Percentiles rank a stretch among this genome's conserved stretches.
These are phyloP conservation scores for Cyathus striatus DNA, from an alignment of 768 basidiomycete species.

Conservation along the genomic window DNA sequence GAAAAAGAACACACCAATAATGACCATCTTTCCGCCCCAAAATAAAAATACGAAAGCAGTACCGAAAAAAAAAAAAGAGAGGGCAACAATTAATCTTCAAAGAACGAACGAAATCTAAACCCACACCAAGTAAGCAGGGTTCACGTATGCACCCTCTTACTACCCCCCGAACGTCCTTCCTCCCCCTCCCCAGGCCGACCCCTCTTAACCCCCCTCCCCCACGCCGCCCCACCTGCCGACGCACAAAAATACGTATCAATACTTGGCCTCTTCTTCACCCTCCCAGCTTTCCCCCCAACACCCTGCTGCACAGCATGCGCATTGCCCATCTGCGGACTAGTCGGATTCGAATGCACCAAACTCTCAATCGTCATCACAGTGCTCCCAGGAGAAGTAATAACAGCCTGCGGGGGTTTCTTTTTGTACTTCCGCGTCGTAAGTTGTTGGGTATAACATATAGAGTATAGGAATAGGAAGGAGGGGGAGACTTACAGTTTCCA, in stretches of 20 bases:
- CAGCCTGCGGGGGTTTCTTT: constrained; percentile 24
- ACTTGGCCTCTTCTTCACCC: constrained; percentile 28
- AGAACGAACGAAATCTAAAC: background rate
- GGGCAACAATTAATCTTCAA: too few species aligned
- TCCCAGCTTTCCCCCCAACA: constrained; percentile 10
- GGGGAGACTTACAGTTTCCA: constrained; percentile 56
- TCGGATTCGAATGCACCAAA: constrained; percentile 66
- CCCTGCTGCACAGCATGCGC: constrained; percentile 8
- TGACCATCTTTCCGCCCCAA: background rate
- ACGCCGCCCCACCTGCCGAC: constrained; percentile 3
- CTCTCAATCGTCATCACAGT: constrained; percentile 56
- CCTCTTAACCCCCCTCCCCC: background rate
- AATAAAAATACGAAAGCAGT: background rate
- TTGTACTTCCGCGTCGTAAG: constrained; percentile 44
- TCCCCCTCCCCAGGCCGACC: background rate
- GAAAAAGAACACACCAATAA: background rate
- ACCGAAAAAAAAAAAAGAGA: background rate
- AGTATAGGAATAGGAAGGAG: constrained; percentile 2
- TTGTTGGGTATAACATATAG: constrained; percentile 8
- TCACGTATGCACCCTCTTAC: background rate
- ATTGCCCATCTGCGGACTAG: constrained; percentile 43
- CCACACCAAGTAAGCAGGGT: background rate
- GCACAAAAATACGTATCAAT: constrained; percentile 42
- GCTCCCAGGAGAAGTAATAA: constrained; percentile 13
- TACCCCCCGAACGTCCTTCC: background rate